Evolutionary conservation across 2,329 filamentous ascomycete genomes (phyloP).

Genomic region (Zymoseptoria passerinii): DNA sequence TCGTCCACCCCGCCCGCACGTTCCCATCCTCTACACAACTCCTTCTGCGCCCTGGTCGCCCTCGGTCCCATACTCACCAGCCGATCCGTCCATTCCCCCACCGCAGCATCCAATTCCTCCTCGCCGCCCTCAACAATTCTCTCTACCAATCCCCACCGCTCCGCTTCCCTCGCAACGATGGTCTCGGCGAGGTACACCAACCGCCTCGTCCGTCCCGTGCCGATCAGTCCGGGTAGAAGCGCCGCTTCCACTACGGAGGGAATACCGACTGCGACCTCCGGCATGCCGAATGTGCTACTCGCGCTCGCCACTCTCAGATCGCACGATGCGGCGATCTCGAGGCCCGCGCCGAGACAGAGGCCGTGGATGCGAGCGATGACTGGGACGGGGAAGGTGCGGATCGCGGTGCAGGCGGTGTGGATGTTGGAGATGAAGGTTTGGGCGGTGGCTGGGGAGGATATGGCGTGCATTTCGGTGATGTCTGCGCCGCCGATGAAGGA

Average conservation of each 20-base stretch:
- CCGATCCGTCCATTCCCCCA: constrained; percentile 27
- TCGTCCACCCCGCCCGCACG: constrained; percentile 14
- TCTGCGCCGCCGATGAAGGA: constrained; percentile 27
- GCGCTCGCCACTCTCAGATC: constrained; percentile 31
- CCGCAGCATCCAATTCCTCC: constrained; percentile 24
- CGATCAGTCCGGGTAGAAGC: constrained; percentile 31
- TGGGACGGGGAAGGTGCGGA: constrained; percentile 32
- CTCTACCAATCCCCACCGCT: constrained; percentile 33
- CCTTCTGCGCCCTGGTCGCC: constrained; percentile 31
- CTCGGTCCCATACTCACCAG: constrained; percentile 27
- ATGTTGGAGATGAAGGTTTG: constrained; percentile 30
- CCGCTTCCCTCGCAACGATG: constrained; percentile 26
- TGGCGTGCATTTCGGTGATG: constrained; percentile 22
- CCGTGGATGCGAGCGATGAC: constrained; percentile 34
- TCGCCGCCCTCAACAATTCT: constrained; percentile 24
- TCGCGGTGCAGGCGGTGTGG: constrained; percentile 27
- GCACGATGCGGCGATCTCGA: constrained; percentile 31
- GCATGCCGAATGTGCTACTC: constrained; percentile 32
- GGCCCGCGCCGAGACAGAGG: constrained; percentile 31
- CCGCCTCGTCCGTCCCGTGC: constrained; percentile 31
- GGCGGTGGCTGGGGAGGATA: constrained; percentile 24
- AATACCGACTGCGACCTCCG: constrained; percentile 33
- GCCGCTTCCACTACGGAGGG: constrained; percentile 35
- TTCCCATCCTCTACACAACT: constrained; percentile 23
- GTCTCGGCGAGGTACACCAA: constrained; percentile 32